These are phyloP conservation scores for Cylindricascospora bacillispora DNA, from an alignment of 1,139 yeast genomes.

Conservation along the genomic window DNA sequence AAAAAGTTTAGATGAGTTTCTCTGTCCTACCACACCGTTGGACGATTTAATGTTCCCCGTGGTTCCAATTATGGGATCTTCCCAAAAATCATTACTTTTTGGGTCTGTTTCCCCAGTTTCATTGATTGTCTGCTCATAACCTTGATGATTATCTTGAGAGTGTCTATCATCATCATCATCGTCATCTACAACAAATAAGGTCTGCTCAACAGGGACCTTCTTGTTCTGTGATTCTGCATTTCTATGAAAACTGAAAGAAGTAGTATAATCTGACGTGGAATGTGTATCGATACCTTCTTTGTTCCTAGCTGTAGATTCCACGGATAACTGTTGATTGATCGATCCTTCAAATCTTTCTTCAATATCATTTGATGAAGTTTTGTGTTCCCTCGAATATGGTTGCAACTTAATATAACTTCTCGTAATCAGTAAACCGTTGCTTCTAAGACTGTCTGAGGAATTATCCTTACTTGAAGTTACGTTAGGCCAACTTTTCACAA, in stretches of 20 bases:
- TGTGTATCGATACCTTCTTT: neutral
- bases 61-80: too few relatives aligned
- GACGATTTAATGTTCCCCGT: neutral
- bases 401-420: conserved; percentile 11
- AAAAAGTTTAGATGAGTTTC: neutral
- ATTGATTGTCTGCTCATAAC: neutral
- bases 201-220: too few relatives aligned
- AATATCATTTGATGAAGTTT: neutral
- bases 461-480: conserved; percentile 1
- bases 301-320: neutral
- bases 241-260: neutral
- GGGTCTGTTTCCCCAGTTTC: neutral
- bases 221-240: too few relatives aligned
- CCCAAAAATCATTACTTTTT: neutral
- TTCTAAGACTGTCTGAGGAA: conserved; percentile 4
- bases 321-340: neutral
- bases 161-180: neutral
- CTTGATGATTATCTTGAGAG: neutral
- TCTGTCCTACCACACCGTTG: neutral
- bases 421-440: conserved; percentile 13
- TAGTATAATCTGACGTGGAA: neutral
- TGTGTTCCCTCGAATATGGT: conserved; percentile 5
- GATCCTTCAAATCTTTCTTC: conserved; percentile 1
- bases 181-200: neutral
- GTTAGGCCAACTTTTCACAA: conserved; percentile 23